phyloP scores from a whole-genome alignment of 352 stramenopile species.

The Phytophthora pistaciae region DNA sequence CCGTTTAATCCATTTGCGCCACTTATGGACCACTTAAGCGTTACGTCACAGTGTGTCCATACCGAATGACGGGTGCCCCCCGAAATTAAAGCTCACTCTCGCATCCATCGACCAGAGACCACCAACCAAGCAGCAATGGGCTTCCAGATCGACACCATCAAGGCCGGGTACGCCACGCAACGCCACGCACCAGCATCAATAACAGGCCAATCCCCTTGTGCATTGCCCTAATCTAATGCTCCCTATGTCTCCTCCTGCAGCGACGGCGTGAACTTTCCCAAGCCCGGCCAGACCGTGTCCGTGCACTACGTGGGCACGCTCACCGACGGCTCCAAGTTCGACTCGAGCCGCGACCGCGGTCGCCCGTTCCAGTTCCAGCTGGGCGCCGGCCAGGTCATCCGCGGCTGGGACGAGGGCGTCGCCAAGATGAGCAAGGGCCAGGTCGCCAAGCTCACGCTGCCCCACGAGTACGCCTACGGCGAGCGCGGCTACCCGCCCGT shows the following conservation, averaged over 20 bases:
- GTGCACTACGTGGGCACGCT: constrained; percentile 87
- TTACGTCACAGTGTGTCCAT: constrained; percentile 5
- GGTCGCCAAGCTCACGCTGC: constrained; percentile 92
- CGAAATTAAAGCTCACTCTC: constrained; percentile 10
- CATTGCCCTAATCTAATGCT: no score
- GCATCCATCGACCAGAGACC: constrained; percentile 15
- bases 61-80: background rate
- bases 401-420: constrained; percentile 82
- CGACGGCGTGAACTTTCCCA: constrained; percentile 83
- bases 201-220: no score
- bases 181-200: no score
- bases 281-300: constrained; percentile 70
- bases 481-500: constrained; percentile 86
- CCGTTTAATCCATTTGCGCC: background rate
- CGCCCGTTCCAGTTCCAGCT: constrained; percentile 86
- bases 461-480: constrained; percentile 96
- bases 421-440: constrained; percentile 94
- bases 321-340: constrained; percentile 82
- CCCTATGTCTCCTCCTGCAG: constrained; percentile 25
- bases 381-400: constrained; percentile 81
- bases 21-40: constrained; percentile 8
- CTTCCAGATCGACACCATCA: constrained; percentile 84
- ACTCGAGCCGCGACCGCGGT: constrained; percentile 81
- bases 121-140: constrained; percentile 35
- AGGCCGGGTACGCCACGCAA: constrained; percentile 56